Evolutionary conservation across 257 asterid genomes (phyloP), one percentile per base, ranked within the genome.

Genomic region (Nicotiana benthamiana): DNA sequence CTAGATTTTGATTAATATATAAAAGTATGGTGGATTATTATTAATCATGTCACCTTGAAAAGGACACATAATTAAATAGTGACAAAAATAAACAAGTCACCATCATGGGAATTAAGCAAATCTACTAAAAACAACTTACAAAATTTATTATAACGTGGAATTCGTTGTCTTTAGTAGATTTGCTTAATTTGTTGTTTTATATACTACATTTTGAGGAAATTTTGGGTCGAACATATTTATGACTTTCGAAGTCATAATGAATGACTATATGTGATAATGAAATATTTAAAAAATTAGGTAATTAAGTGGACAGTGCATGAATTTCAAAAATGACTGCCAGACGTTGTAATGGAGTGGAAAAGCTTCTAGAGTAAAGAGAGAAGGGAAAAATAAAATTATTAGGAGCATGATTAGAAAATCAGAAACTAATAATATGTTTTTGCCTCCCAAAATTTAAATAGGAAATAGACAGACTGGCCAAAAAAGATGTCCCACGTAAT

Each of bases 1-100:
- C 74, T 70, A 30, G 61, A 77, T 61, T 86, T 82, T 77, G 27
- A 83, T 86, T 78, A 81, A 46, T 26, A 26, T 26, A 26, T 46
- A 6, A 57, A 78, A 46, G 53, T 74, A 75, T 48, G 84, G 54
- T 77, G 83, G 83, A 81, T 82, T 82, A 82, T 81, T 85, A 86
- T 8, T 80, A 84, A 85, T 88, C 84, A 86, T 88, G 84, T 81
- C 84, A 61, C 46, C 64, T 30, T 64, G 84, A 79, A 76, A 87
- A 83, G 30, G 86, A 77, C 80, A 59, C 34, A 40, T 40, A 77
- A 63, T 43, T 43, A 76, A 74, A 79, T 68, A 54, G 84, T n/a
- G 24, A 59, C 5, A 66, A 83, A 32, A 79, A 85, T 65, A 85
- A 81, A 68, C 27, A 46, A 40, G 79, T 66, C 70, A 77, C 80